These are phyloP conservation scores for Gnetum montanum DNA, from an alignment of 75 land plant genomes.

Conservation along the genomic window DNA sequence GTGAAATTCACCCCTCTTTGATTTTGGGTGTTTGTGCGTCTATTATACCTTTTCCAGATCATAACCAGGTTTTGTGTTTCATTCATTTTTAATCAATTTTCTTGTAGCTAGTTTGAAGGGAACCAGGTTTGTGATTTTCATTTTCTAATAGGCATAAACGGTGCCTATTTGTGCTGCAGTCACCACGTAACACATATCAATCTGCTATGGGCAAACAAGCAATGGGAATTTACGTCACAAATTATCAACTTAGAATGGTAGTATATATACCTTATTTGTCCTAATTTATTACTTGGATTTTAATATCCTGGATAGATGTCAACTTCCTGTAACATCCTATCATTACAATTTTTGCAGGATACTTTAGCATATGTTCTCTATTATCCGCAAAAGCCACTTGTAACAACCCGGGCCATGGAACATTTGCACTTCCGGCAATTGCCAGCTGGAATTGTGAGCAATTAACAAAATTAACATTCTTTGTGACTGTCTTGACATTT, in stretches of 20 bases:
- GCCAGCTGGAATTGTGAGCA: constrained; percentile 95
- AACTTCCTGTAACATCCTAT: background rate
- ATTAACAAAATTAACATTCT: background rate
- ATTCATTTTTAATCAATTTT: too few species aligned
- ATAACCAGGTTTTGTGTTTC: constrained; percentile 94
- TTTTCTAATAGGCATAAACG: background rate
- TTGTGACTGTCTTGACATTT: too few species aligned
- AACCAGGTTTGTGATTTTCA: background rate
- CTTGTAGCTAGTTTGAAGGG: too few species aligned
- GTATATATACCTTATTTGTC: background rate
- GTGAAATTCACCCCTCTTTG: constrained; percentile 98
- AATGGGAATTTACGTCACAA: constrained; percentile 98
- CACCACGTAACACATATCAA: constrained; percentile 98
- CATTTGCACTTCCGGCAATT: constrained; percentile 96
- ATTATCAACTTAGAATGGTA: constrained; percentile 98
- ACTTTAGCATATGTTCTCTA: constrained; percentile 97
- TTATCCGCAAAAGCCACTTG: constrained; percentile 98
- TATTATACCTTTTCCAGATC: constrained; percentile 98
- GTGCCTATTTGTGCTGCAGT: constrained; percentile 35
- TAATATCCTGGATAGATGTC: background rate
- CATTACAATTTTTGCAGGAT: constrained; percentile 71
- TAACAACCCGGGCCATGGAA: constrained; percentile 98
- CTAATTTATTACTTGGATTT: background rate
- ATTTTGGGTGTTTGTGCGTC: constrained; percentile 99
- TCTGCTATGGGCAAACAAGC: constrained; percentile 99